Evolutionary conservation across 192 early-diverging fungal species (phyloP).

Genomic region (Chytriomyces sp.): DNA sequence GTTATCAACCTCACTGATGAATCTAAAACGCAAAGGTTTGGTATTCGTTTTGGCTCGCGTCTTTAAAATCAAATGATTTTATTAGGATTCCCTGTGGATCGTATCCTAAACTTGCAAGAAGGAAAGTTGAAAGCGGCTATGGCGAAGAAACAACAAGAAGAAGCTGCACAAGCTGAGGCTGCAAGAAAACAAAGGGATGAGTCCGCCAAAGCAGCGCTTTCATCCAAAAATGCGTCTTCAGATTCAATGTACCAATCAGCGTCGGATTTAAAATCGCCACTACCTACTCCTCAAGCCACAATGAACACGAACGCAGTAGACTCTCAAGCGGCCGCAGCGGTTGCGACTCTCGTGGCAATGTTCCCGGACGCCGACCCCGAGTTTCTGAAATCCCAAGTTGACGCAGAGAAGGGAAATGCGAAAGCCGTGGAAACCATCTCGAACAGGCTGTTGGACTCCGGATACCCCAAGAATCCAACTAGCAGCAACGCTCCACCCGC

Average conservation of each 20-base stretch:
- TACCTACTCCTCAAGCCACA: neutral
- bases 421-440: conserved; percentile 51
- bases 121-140: conserved; percentile 40
- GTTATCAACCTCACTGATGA: conserved; percentile 68
- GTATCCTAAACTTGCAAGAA: conserved; percentile 54
- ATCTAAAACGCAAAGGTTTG: conserved; percentile 66
- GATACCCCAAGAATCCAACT: conserved; percentile 52
- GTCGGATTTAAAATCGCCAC: too few species aligned
- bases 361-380: conserved; percentile 69
- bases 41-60: neutral
- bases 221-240: too few species aligned
- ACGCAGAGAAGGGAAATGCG: conserved; percentile 51
- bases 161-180: conserved; percentile 26
- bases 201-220: neutral
- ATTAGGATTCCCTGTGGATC: conserved; percentile 63
- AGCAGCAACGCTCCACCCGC: neutral
- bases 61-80: neutral
- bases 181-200: conserved; percentile 47
- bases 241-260: too few species aligned
- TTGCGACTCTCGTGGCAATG: conserved; percentile 45
- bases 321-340: neutral
- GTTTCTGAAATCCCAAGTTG: conserved; percentile 56
- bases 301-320: neutral
- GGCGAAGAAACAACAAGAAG: conserved; percentile 50
- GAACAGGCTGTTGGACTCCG: conserved; percentile 57